phyloP scores from a whole-genome alignment of 2,329 filamentous ascomycete species.

The Diaporthe sp. region DNA sequence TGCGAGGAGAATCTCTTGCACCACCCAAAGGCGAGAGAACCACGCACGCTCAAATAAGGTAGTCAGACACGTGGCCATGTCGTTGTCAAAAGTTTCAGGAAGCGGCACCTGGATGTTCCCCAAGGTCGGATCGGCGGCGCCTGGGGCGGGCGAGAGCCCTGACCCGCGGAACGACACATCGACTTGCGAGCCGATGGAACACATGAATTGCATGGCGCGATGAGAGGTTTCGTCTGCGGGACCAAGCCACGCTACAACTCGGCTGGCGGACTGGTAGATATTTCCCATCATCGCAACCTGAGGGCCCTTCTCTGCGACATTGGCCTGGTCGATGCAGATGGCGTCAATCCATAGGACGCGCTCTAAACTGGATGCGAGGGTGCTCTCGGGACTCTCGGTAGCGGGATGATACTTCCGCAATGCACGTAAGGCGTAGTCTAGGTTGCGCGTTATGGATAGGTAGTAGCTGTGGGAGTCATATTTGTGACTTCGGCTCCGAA shows the following conservation, averaged over 20 bases:
- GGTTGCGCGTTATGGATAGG: neutral
- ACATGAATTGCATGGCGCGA: constrained; percentile 5
- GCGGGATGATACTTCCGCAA: neutral
- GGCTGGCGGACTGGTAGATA: constrained; percentile 11
- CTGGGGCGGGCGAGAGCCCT: constrained; percentile 1
- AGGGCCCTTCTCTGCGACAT: constrained; percentile 11
- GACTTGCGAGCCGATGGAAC: constrained; percentile 4
- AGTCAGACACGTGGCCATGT: neutral
- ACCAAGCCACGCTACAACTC: constrained; percentile 32
- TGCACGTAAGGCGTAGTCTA: neutral
- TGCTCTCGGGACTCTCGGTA: neutral
- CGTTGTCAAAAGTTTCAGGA: neutral
- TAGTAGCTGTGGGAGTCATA: neutral
- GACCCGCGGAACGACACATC: constrained; percentile 1
- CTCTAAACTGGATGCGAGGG: neutral
- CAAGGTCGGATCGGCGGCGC: neutral
- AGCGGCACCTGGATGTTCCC: constrained; percentile 9
- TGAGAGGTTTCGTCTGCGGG: constrained; percentile 5
- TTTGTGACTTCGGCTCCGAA: neutral
- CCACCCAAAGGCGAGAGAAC: constrained; percentile 16
- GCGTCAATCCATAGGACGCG: constrained; percentile 31
- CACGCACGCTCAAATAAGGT: neutral
- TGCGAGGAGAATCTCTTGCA: constrained; percentile 8
- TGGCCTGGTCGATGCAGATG: constrained; percentile 32
- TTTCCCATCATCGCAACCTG: constrained; percentile 32